Percentiles rank a stretch among this genome's conserved stretches.
Conservation (phyloP, 2,329 filamentous ascomycete species). For the Calonectria fujianensis region DNA sequence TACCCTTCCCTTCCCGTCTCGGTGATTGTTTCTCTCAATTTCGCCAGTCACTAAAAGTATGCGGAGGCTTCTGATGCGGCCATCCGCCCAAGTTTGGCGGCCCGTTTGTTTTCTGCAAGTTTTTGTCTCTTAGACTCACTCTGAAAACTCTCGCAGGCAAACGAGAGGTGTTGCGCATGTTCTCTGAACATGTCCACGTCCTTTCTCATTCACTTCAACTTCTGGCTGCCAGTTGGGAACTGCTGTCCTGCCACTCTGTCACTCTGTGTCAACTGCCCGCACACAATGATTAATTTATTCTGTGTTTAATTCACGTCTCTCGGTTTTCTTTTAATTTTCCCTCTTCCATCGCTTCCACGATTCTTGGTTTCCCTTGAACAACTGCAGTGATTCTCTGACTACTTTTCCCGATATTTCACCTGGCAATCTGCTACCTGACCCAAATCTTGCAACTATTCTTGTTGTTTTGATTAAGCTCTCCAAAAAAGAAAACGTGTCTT, state of each 20-base stretch:
- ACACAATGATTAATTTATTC: not conserved
- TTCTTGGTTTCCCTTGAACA: constrained; percentile 25
- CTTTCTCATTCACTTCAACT: constrained; percentile 30
- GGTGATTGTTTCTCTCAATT: constrained; percentile 21
- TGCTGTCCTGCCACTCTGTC: constrained; percentile 21
- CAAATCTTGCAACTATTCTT: constrained; percentile 2
- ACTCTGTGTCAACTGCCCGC: not conserved
- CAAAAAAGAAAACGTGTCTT: constrained; percentile 2
- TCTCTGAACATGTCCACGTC: not conserved
- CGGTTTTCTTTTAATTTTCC: constrained; percentile 21
- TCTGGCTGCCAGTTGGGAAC: constrained; percentile 32
- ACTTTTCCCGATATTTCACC: not conserved
- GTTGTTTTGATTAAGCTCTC: constrained; percentile 10
- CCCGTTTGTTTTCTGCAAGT: constrained; percentile 8
- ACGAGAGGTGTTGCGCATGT: not conserved
- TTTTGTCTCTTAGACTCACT: not conserved
- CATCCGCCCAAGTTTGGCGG: constrained; percentile 21
- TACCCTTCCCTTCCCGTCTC: constrained; percentile 21
- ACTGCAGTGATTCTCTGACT: constrained; percentile 5
- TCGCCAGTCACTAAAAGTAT: not conserved
- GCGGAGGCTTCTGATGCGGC: not conserved
- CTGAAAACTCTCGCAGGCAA: not conserved
- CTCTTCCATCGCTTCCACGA: not conserved
- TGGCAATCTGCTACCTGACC: not conserved
- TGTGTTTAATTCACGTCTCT: constrained; percentile 7